Base-by-base conservation (phyloP, 2,329 filamentous ascomycete species). In the Nigrograna mackinnonii region DNA sequence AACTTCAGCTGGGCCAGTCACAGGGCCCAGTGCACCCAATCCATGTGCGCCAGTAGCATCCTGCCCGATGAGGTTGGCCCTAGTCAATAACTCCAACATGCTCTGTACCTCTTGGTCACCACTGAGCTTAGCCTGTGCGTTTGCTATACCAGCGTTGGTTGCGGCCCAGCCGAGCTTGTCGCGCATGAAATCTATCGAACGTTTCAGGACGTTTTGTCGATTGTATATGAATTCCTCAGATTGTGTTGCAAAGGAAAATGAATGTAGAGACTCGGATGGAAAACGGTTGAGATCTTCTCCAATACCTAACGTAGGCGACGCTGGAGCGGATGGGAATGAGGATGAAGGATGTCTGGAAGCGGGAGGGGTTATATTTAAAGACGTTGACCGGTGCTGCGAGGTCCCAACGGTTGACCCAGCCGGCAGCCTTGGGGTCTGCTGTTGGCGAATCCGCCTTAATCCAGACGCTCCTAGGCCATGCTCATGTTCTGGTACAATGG, bases 191-290 rank as follows among this genome's bases (percentile, higher is more conserved):
- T 97, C 94, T 62, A 96, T 86, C 6, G 91, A 95, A 45, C 92
- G 82, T 71, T 95, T 96, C 60, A 99, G 69, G 22, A 96, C 87
- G 75, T 90, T 95, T 67, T 97, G 91, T 41, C 94, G 86, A 66
- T 83, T 96, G 66, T 96, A 89, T 42, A 97, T 79, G 49, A 90
- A 84, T 49, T 97, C 92, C 62, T 96, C 91, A 3, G 91, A 92
- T 69, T 96, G 91, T 56, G 95, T 89, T 30, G 94, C 90, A 68
- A 99, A 99, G 11, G 92, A 97, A 73, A 99, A 99, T 2, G 94
- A 99, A 70, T 99, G 94, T 35, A 99, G 76, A 5, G 94, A 99
- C 66, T 99, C 94, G 56, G 89, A 90, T 1, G 94, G 92, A 65
- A 99, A 99, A 37, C 91, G 86, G 34, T 85, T 86, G 34, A 99